phyloP scores from a whole-genome alignment of 176 grass and related monocot species.

The Avena insularis region DNA sequence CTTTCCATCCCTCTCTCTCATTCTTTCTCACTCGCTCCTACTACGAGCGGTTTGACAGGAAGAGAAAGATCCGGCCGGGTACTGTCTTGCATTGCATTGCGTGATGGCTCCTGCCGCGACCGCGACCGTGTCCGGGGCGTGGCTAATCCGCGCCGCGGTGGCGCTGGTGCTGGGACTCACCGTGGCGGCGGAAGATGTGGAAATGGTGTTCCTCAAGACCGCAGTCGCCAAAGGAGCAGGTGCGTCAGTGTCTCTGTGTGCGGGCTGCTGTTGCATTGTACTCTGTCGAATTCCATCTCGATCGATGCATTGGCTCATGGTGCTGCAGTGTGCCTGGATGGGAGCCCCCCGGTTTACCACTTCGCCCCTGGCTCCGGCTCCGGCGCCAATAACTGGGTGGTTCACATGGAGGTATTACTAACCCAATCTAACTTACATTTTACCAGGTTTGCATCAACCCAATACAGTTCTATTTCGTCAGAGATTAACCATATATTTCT shows the following conservation, averaged over 20 bases:
- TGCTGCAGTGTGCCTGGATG: conserved; percentile 72
- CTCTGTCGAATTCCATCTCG: neutral
- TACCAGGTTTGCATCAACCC: neutral
- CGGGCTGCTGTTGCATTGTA: too few species aligned
- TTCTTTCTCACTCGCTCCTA: neutral
- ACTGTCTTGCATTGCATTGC: neutral
- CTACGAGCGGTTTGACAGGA: neutral
- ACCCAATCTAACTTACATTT: neutral
- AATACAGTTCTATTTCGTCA: neutral
- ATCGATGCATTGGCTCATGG: neutral
- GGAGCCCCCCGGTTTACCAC: conserved; percentile 70
- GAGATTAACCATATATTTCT: neutral
- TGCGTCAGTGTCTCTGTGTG: neutral
- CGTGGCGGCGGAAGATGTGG: conserved; percentile 44
- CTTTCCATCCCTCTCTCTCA: neutral
- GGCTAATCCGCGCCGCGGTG: conserved; percentile 13
- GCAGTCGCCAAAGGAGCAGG: conserved; percentile 73
- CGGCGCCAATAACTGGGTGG: conserved; percentile 72
- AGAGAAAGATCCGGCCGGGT: neutral
- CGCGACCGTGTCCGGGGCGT: conserved; percentile 12
- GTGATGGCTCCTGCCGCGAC: conserved; percentile 35
- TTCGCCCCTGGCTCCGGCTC: conserved; percentile 70
- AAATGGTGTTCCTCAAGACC: conserved; percentile 61
- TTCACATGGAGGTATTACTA: conserved; percentile 67
- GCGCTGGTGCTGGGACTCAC: conserved; percentile 32